Base-by-base conservation (phyloP, 805 yeast genomes). In the Metschnikowia cerradonensis region DNA sequence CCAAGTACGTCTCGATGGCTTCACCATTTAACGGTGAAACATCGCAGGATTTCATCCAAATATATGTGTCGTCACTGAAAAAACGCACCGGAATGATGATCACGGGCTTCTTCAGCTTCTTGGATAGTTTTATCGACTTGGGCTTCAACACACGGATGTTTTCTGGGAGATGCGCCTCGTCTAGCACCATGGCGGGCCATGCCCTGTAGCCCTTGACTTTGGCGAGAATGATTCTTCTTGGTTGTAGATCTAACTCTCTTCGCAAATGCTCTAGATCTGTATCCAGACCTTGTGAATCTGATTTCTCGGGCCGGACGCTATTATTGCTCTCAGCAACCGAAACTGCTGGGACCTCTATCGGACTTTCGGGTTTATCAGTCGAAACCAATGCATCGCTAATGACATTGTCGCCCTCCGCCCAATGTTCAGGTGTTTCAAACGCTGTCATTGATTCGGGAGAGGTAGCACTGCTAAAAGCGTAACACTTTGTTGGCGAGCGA, bases 101-200 rank as follows among this genome's bases (percentile, higher is more conserved):
- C 20, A 55, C 53, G 19, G 59, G 58, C 23, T 43, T 51, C 11
- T 52, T 47, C 48, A 48, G 53, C 54, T 53, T 54, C 20, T 52
- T 61, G 51, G 66, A 56, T 26, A 59, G 60, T 39, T 66, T 61
- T 32, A 67, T 57, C 19, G 68, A 56, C 56, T 79, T 79, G 14
- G 89, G 88, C 51, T 74, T 78, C 53, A 73, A 76, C 15, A 67
- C 64, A 23, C 68, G 56, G 30, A 88, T 79, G 57, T 75, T 70
- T 19, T 71, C 79, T 0, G 96, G 94, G 5, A 88, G 72, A 6
- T 80, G 66, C 15, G 76, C 74, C 52, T 72, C 78, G 1, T 83
- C 84, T 3, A 88, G 77, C 3, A 88, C 82, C 82, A 88, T 83
- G 2, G 91, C 90, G 0, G 96, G 96, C 96, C 96, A 89, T 39